Percentiles rank a stretch among this genome's conserved stretches.
These are phyloP conservation scores for Nepenthes mirabilis DNA, from an alignment of 148 eudicot genomes.

Conservation along the genomic window DNA sequence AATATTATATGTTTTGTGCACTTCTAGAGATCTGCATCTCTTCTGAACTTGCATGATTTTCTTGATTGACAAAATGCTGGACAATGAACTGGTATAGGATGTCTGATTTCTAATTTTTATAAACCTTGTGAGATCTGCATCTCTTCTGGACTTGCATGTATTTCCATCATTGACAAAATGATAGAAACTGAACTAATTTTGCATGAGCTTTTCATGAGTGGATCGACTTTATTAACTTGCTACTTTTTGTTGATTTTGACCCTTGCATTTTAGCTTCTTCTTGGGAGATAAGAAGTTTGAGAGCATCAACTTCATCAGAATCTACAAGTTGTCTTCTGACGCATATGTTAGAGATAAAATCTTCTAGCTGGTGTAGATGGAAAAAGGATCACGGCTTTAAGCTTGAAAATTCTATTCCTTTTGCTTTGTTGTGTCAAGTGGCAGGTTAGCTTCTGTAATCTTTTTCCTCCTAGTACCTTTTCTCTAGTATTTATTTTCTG, in stretches of 20 bases:
- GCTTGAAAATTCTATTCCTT: slow-evolving; percentile 73
- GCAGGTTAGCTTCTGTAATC: slow-evolving; percentile 49
- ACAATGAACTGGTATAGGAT: too few relatives aligned
- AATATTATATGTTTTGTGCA: too few relatives aligned
- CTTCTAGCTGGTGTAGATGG: slow-evolving; percentile 64
- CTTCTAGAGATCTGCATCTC: too few relatives aligned
- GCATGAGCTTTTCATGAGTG: neutral
- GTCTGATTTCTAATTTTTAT: too few relatives aligned
- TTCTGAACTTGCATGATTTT: too few relatives aligned
- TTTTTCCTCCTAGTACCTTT: slow-evolving; percentile 1
- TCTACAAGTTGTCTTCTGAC: slow-evolving; percentile 61
- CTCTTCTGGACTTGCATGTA: too few relatives aligned
- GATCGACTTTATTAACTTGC: slow-evolving; percentile 3
- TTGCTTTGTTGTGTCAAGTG: slow-evolving; percentile 86
- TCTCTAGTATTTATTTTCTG: neutral
- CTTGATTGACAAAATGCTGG: too few relatives aligned
- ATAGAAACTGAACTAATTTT: neutral
- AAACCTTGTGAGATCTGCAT: too few relatives aligned
- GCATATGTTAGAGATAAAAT: slow-evolving; percentile 71
- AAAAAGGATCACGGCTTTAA: slow-evolving; percentile 55
- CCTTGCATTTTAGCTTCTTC: slow-evolving; percentile 61
- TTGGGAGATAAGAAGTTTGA: slow-evolving; percentile 79
- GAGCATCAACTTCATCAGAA: slow-evolving; percentile 17
- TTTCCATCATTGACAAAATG: too few relatives aligned
- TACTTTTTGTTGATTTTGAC: neutral